These are phyloP conservation scores for Wallemia ichthyophaga DNA, from an alignment of 1,284 basidiomycete genomes.

Conservation along the genomic window DNA sequence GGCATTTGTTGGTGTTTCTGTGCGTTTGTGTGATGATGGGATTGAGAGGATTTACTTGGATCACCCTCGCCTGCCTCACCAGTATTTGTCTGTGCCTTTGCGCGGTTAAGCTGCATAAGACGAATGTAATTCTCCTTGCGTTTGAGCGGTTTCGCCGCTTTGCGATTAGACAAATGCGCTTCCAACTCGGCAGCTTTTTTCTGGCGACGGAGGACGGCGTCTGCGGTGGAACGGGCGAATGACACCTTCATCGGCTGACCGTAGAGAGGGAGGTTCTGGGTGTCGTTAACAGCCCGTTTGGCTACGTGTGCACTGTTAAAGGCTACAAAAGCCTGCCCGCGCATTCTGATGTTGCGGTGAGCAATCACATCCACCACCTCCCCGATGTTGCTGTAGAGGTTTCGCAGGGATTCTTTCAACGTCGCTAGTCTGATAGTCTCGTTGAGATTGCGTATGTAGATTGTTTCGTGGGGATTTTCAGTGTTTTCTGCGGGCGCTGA, in stretches of 20 bases:
- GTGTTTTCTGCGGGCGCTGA: not conserved
- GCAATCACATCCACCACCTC: slow-evolving; percentile 73
- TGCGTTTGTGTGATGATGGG: too few relatives aligned
- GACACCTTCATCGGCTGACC: slow-evolving; percentile 92
- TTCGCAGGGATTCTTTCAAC: slow-evolving; percentile 57
- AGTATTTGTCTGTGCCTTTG: too few relatives aligned
- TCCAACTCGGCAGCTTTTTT: slow-evolving; percentile 33
- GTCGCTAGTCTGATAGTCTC: not conserved
- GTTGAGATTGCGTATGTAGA: slow-evolving; percentile 1
- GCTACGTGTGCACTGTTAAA: slow-evolving; percentile 55
- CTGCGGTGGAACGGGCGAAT: slow-evolving; percentile 62
- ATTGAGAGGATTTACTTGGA: too few relatives aligned
- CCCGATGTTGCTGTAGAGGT: slow-evolving; percentile 77
- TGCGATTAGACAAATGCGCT: slow-evolving; percentile 37
- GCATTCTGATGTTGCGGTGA: slow-evolving; percentile 77
- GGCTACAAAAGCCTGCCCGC: slow-evolving; percentile 90
- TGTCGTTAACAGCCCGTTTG: slow-evolving; percentile 63
- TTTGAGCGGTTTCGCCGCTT: slow-evolving; percentile 19
- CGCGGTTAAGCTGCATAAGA: slow-evolving; percentile 11
- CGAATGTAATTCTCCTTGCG: slow-evolving; percentile 36
- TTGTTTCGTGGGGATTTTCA: slow-evolving; percentile 1
- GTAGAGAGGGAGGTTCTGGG: slow-evolving; percentile 76
- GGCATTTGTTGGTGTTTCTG: slow-evolving; percentile 50
- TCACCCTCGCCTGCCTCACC: slow-evolving; percentile 41
- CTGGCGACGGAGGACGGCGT: slow-evolving; percentile 50